Conservation (phyloP, 768 basidiomycete genomes). For the Termitomyces sp. region DNA sequence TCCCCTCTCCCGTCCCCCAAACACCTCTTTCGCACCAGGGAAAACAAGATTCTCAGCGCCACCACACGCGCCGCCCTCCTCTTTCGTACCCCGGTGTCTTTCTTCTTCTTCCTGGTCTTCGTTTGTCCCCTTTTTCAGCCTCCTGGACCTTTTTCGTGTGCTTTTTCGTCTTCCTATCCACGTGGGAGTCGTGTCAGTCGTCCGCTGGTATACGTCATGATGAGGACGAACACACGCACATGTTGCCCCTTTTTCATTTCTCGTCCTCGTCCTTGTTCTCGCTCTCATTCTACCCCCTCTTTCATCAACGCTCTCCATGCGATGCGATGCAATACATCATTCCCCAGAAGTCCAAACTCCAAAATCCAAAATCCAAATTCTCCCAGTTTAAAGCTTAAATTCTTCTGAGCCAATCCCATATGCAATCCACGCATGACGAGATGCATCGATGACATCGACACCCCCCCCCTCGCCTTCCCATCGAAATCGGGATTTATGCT, state of each 20-base stretch:
- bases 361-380: too few species aligned
- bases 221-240: neutral
- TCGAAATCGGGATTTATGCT: too few species aligned
- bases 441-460: too few species aligned
- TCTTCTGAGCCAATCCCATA: too few species aligned
- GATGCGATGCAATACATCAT: too few species aligned
- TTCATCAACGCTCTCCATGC: too few species aligned
- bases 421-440: too few species aligned
- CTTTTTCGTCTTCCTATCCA: neutral
- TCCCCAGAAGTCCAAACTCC: too few species aligned
- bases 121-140: neutral
- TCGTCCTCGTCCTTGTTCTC: too few species aligned
- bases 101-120: neutral
- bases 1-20: neutral
- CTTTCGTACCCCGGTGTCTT: neutral
- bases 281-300: too few species aligned
- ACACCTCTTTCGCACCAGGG: neutral
- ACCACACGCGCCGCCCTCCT: neutral
- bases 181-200: neutral
- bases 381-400: too few species aligned
- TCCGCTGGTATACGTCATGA: neutral
- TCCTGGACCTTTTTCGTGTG: neutral
- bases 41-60: neutral
- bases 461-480: too few species aligned
- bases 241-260: neutral